Conservation (phyloP, 2,329 filamentous ascomycete genomes). For the Aspergillus floridensis region DNA sequence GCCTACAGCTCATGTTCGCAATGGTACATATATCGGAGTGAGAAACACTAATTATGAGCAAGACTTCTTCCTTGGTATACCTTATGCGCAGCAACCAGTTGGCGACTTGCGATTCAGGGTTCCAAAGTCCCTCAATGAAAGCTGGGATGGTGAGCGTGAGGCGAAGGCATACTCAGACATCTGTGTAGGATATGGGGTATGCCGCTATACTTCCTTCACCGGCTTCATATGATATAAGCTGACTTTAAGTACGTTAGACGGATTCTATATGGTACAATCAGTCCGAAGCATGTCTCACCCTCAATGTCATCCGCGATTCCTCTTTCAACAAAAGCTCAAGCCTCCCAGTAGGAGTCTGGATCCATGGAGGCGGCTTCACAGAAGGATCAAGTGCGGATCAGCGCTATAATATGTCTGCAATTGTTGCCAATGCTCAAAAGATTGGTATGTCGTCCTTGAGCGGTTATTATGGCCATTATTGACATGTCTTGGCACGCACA, state of each 20-base stretch:
- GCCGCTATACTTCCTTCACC: constrained; percentile 16
- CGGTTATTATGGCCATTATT: background rate
- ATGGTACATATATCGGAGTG: constrained; percentile 50
- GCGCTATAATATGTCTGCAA: constrained; percentile 62
- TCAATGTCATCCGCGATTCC: constrained; percentile 58
- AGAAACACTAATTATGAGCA: constrained; percentile 44
- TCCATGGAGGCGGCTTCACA: constrained; percentile 57
- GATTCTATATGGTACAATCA: constrained; percentile 37
- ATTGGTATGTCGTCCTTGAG: constrained; percentile 32
- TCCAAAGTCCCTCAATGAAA: constrained; percentile 50
- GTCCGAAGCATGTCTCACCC: constrained; percentile 59
- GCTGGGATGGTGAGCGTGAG: constrained; percentile 42
- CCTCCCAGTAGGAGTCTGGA: constrained; percentile 61
- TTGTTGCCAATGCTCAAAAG: constrained; percentile 54
- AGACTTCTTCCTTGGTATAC: constrained; percentile 56
- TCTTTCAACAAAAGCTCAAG: constrained; percentile 35
- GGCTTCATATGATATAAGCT: background rate
- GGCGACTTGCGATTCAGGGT: constrained; percentile 54
- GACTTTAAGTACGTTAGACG: constrained; percentile 19
- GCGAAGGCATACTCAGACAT: constrained; percentile 48
- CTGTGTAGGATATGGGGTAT: constrained; percentile 53
- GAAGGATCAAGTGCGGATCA: constrained; percentile 52
- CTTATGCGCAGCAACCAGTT: constrained; percentile 56
- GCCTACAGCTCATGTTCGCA: constrained; percentile 38
- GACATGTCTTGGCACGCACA: constrained; percentile 3